Evolutionary conservation across 1,284 basidiomycete species (phyloP), one percentile per base, ranked within the genome.

Genomic region (Leccinum variabile): DNA sequence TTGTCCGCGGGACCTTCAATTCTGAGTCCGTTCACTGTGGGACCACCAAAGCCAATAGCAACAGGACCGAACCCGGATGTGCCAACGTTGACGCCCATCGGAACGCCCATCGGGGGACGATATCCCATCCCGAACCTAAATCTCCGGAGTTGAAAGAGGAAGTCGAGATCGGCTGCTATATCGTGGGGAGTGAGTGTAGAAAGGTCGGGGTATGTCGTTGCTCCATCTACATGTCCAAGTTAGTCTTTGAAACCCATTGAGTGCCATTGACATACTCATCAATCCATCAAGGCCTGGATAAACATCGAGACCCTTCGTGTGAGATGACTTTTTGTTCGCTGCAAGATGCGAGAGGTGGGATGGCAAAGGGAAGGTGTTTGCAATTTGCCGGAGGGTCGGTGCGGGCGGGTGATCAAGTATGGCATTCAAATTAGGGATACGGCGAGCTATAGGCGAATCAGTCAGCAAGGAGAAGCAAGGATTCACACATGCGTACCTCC

Each of bases 121-220:
- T 72, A 72, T 28, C 72, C 72, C 35, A 72, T 67, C 13, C 73
- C 72, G 6, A 74, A 75, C 37, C 71, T 67, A 44, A 55, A 74
- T 14, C 69, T 68, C 60, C 82, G 79, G 63, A 83, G 76, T 61
- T 80, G 79, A 65, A 79, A 78, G 32, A 89, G 76, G 65, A 80
- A 82, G 1, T 89, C 85, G 9, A 88, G 72, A 68, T 89, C 87
- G 37, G 73, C 72, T 11, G 78, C 71, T 25, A 88, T 78, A 57
- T 89, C 87, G n/a, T 70, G 69, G 0, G 78, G 69, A 1, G 84
- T 75, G 2, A 89, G 76, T 0, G 82, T 77, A 3, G 80, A 71
- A 22, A 89, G 79, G 63, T 84, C 81, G 1, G 87, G 87, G 63
- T 87, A 87, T 16, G 80, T 76, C 16, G 75, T 71, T 52, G 63